Conservation (phyloP, 2,329 filamentous ascomycete species). For the Scolecobasidium constrictum region DNA sequence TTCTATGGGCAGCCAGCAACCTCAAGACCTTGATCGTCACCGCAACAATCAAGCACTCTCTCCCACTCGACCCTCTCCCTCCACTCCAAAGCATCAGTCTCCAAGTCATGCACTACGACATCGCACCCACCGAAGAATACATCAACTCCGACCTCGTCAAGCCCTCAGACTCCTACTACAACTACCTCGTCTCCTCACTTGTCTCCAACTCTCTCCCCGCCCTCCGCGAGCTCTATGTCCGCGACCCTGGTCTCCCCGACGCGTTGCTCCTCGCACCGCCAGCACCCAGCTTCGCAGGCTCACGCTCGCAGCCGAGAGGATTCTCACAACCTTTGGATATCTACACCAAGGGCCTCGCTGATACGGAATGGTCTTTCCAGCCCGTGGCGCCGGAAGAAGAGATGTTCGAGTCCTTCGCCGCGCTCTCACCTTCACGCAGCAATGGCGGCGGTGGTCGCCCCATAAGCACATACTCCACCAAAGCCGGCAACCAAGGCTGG, state of each 20-base stretch:
- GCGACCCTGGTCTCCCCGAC: slow-evolving; percentile 74
- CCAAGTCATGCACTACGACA: slow-evolving; percentile 69
- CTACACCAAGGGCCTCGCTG: slow-evolving; percentile 56
- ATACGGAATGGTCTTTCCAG: slow-evolving; percentile 58
- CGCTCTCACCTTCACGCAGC: too few relatives aligned
- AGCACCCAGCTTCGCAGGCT: slow-evolving; percentile 37
- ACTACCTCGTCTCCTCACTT: slow-evolving; percentile 75
- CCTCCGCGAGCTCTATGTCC: slow-evolving; percentile 70
- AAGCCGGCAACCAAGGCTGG: slow-evolving; percentile 3
- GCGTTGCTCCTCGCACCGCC: slow-evolving; percentile 59
- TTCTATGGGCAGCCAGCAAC: slow-evolving; percentile 46
- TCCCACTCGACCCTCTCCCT: slow-evolving; percentile 47
- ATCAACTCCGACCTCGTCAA: slow-evolving; percentile 43
- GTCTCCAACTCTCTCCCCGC: slow-evolving; percentile 64
- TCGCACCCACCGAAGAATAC: slow-evolving; percentile 51
- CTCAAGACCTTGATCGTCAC: slow-evolving; percentile 49
- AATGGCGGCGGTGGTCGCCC: slow-evolving; percentile 2
- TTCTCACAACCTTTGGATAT: slow-evolving; percentile 50
- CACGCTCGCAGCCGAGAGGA: slow-evolving; percentile 17
- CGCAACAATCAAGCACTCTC: slow-evolving; percentile 44
- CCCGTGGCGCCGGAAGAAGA: slow-evolving; percentile 37
- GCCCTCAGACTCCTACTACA: slow-evolving; percentile 58
- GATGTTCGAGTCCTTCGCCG: slow-evolving; percentile 12
- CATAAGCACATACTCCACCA: slow-evolving; percentile 6
- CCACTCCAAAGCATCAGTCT: slow-evolving; percentile 60